These are phyloP conservation scores for Desmodesmus armatus DNA, from an alignment of 139 green algal genomes.

Conservation along the genomic window DNA sequence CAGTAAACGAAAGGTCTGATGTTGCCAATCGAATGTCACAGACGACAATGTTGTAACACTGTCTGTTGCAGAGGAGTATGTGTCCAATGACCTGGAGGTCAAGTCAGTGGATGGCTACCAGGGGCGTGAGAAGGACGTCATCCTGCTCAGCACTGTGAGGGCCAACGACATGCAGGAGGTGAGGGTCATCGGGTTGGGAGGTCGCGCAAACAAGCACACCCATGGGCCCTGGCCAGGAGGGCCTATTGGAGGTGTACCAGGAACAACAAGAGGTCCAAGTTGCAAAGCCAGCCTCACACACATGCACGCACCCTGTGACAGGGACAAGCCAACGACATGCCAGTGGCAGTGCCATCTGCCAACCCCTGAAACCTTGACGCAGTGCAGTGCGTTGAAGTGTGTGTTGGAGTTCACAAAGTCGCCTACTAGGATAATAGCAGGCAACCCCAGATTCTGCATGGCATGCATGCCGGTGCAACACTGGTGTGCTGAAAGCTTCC, in stretches of 20 bases:
- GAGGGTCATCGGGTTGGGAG: neutral
- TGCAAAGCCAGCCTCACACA: too few relatives aligned
- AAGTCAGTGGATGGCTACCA: slow-evolving; percentile 85
- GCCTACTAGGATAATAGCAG: too few relatives aligned
- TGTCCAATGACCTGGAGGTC: slow-evolving; percentile 53
- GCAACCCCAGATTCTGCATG: neutral
- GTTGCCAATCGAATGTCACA: neutral
- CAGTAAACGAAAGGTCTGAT: too few relatives aligned
- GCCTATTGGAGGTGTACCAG: too few relatives aligned
- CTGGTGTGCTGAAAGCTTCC: neutral
- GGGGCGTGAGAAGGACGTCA: slow-evolving; percentile 92
- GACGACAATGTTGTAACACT: neutral
- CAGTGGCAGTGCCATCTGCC: too few relatives aligned
- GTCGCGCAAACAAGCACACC: neutral
- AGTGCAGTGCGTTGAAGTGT: too few relatives aligned
- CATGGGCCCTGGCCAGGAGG: too few relatives aligned
- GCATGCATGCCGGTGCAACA: neutral
- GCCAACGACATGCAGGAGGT: slow-evolving; percentile 65
- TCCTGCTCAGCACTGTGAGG: slow-evolving; percentile 91
- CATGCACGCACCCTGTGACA: too few relatives aligned
- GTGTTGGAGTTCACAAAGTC: too few relatives aligned
- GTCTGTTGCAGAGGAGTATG: neutral
- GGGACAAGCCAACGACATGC: too few relatives aligned
- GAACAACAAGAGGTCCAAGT: too few relatives aligned
- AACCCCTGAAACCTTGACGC: too few relatives aligned